These are phyloP conservation scores for Rutstroemia sp. DNA, from an alignment of 2,329 filamentous ascomycete genomes.

Conservation along the genomic window DNA sequence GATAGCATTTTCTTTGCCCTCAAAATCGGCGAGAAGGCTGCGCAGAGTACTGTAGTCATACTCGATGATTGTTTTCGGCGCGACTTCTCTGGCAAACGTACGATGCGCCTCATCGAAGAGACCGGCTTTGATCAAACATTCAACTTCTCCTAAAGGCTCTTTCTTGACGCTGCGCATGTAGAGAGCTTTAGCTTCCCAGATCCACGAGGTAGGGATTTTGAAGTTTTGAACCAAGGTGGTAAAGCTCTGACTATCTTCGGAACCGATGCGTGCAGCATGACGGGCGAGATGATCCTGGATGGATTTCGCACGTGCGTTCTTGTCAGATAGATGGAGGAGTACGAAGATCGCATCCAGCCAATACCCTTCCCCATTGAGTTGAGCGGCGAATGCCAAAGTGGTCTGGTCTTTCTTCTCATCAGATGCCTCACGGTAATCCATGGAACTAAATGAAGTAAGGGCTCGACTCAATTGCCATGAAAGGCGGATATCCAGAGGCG, in stretches of 20 bases:
- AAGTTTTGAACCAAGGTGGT: slow-evolving; percentile 54
- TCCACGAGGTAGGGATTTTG: slow-evolving; percentile 67
- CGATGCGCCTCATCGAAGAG: slow-evolving; percentile 76
- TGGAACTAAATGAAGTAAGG: slow-evolving; percentile 42
- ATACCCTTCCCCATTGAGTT: slow-evolving; percentile 55
- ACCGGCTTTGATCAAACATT: slow-evolving; percentile 70
- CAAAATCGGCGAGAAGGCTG: slow-evolving; percentile 64
- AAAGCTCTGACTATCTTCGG: slow-evolving; percentile 49
- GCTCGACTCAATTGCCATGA: slow-evolving; percentile 79
- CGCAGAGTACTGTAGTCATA: slow-evolving; percentile 67
- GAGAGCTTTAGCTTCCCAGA: slow-evolving; percentile 81
- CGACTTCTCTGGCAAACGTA: slow-evolving; percentile 73
- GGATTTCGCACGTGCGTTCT: slow-evolving; percentile 53
- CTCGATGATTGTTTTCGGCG: slow-evolving; percentile 74
- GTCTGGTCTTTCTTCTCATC: slow-evolving; percentile 56
- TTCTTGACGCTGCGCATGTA: slow-evolving; percentile 68
- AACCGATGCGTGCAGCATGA: slow-evolving; percentile 60
- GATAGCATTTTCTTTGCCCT: slow-evolving; percentile 52
- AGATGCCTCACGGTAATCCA: slow-evolving; percentile 46
- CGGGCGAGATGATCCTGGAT: slow-evolving; percentile 68
- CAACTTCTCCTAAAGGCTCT: slow-evolving; percentile 64
- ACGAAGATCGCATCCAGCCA: slow-evolving; percentile 71
- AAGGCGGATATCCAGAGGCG: slow-evolving; percentile 66
- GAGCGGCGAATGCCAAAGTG: slow-evolving; percentile 57
- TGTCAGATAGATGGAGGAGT: slow-evolving; percentile 64